phyloP scores from a whole-genome alignment of 2,329 filamentous ascomycete species.

The Sclerotinia sclerotiorum region DNA sequence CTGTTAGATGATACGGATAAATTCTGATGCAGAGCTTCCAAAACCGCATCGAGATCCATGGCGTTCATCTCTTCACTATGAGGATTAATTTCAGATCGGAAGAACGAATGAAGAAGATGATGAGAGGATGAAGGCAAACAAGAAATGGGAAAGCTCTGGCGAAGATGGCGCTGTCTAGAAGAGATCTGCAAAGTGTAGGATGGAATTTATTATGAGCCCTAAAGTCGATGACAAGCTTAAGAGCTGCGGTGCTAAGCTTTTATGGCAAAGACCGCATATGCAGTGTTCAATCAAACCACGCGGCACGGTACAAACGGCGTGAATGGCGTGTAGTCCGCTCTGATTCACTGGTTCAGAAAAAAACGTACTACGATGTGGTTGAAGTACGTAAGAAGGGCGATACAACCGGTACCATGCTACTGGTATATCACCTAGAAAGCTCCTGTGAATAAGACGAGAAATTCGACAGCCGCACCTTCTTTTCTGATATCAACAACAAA shows the following conservation, averaged over 20 bases:
- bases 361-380: neutral
- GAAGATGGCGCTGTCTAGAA: neutral
- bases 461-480: slow-evolving; percentile 7
- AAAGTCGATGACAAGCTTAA: neutral
- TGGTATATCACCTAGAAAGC: neutral
- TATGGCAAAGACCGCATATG: neutral
- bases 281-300: slow-evolving; percentile 2
- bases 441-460: slow-evolving; percentile 3
- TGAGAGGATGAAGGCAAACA: neutral
- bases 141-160: neutral
- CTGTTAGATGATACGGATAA: slow-evolving; percentile 8
- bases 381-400: slow-evolving; percentile 4
- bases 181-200: neutral
- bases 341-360: slow-evolving; percentile 2
- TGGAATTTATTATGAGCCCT: neutral
- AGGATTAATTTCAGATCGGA: neutral
- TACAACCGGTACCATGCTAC: slow-evolving; percentile 5
- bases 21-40: slow-evolving; percentile 14
- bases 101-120: neutral
- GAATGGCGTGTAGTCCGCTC: neutral
- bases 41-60: neutral
- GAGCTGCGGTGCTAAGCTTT: neutral
- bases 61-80: neutral
- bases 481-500: neutral
- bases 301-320: slow-evolving; percentile 5